Conservation (phyloP, 345 rosid genomes). For the Populus pruinosa region DNA sequence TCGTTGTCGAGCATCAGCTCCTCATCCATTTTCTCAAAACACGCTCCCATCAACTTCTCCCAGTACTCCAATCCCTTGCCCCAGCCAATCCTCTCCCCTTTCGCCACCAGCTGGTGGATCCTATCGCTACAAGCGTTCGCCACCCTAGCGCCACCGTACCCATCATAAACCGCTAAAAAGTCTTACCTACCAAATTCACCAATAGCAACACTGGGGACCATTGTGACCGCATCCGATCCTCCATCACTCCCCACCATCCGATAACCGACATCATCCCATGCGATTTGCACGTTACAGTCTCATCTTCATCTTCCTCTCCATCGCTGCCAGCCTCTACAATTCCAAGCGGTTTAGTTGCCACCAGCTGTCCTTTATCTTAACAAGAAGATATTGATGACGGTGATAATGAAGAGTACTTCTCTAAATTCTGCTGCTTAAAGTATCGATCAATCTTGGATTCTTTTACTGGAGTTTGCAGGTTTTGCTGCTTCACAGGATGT, state of each 20-base stretch:
- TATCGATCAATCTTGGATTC: background rate
- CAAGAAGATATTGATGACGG: background rate
- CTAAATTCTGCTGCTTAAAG: background rate
- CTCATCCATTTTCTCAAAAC: constrained; percentile 40
- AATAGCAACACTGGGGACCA: constrained; percentile 3
- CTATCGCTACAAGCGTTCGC: constrained; percentile 26
- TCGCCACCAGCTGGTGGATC: constrained; percentile 36
- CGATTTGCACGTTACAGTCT: background rate
- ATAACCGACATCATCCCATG: constrained; percentile 38
- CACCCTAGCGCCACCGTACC: constrained; percentile 33
- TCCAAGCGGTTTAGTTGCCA: background rate
- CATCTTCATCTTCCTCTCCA: background rate
- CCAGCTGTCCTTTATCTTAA: background rate
- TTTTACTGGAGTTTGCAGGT: background rate
- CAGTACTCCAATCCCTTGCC: constrained; percentile 17
- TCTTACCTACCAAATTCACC: constrained; percentile 21
- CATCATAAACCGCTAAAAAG: constrained; percentile 42
- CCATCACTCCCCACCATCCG: constrained; percentile 37
- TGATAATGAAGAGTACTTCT: too few relatives aligned
- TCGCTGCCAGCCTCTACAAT: background rate
- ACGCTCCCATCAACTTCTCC: constrained; percentile 32
- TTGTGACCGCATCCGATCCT: constrained; percentile 26
- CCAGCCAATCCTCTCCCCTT: background rate
- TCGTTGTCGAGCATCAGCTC: constrained; percentile 16
- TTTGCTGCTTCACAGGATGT: background rate